Evolutionary conservation across 2,329 filamentous ascomycete species (phyloP).

Genomic region (Ceratocystiopsis minuta): DNA sequence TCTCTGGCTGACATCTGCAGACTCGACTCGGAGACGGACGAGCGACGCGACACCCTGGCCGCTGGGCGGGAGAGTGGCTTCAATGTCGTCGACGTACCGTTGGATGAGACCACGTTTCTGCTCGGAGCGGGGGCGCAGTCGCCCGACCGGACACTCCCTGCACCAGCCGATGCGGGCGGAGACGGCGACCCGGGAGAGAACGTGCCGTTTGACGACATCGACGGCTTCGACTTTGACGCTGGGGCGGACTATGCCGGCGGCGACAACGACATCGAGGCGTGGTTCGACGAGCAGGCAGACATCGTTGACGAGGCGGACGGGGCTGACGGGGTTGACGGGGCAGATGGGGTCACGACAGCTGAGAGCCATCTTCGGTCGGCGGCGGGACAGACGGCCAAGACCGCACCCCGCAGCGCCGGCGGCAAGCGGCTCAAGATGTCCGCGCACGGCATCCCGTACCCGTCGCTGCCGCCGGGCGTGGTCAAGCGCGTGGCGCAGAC

Average conservation of each 20-base stretch:
- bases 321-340: neutral
- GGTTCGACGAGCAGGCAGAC: no score
- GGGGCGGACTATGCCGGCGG: no score
- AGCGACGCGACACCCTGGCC: slow-evolving; percentile 7
- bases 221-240: slow-evolving; percentile 2
- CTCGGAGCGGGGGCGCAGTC: slow-evolving; percentile 3
- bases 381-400: neutral
- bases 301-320: neutral
- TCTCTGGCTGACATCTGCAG: no score
- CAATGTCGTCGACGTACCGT: slow-evolving; percentile 28
- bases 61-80: slow-evolving; percentile 30
- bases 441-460: slow-evolving; percentile 55
- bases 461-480: slow-evolving; percentile 52
- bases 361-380: neutral
- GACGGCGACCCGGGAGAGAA: neutral
- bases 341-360: neutral
- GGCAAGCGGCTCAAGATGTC: slow-evolving; percentile 41
- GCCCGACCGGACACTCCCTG: slow-evolving; percentile 2
- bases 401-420: neutral
- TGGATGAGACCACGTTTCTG: slow-evolving; percentile 30
- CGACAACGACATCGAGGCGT: no score
- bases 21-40: slow-evolving; percentile 22
- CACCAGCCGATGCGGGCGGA: neutral
- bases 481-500: slow-evolving; percentile 58
- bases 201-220: neutral